A percentile compares a stretch with the other conserved stretches of the same genome.
Conservation (phyloP, 192 early-diverging fungal species). For the Coemansia sp. region DNA sequence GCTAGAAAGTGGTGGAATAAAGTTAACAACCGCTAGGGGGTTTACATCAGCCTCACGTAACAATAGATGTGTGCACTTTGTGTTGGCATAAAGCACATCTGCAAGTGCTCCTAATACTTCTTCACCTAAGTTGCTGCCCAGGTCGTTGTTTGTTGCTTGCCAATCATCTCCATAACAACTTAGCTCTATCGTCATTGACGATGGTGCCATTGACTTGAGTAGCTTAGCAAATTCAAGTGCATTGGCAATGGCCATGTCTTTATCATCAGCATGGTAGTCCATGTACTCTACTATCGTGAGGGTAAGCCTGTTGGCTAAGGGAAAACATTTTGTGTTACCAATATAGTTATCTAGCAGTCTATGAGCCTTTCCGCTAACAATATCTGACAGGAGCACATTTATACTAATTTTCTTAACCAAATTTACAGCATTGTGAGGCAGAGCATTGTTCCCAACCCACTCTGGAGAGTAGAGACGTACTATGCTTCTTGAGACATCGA, state of each 20-base stretch:
- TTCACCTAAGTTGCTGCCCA: neutral
- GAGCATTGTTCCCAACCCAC: neutral
- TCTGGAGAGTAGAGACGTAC: neutral
- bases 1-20: too few relatives aligned
- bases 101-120: neutral
- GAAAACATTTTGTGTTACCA: too few relatives aligned
- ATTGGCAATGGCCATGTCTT: neutral
- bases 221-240: neutral
- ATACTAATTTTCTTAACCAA: neutral
- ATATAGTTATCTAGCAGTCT: neutral
- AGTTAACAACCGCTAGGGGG: too few relatives aligned
- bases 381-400: neutral
- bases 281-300: too few relatives aligned
- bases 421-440: neutral
- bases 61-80: neutral
- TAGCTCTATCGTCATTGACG: neutral
- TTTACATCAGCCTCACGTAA: too few relatives aligned
- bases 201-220: neutral
- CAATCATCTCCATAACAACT: neutral
- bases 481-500: neutral
- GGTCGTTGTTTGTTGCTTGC: too few relatives aligned
- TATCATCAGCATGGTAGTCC: too few relatives aligned
- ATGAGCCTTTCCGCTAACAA: neutral
- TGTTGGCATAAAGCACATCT: neutral
- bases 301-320: too few relatives aligned